Conservation (phyloP, 257 asterid genomes). For the Parsonsia alboflavescens region DNA sequence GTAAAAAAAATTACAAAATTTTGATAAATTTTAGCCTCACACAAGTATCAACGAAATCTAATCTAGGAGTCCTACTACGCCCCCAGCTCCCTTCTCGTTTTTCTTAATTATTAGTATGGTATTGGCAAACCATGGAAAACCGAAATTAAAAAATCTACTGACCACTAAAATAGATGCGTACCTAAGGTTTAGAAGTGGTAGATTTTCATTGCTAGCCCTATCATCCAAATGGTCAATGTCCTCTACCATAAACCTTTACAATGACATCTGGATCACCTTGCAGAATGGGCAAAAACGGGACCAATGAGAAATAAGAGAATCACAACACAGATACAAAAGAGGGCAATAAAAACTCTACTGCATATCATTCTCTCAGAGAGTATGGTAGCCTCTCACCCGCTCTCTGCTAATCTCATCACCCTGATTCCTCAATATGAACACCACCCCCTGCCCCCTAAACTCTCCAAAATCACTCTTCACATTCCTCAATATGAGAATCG, state of each 20-base stretch:
- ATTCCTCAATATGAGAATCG: constrained; percentile 30
- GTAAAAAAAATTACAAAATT: no score
- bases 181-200: constrained; percentile 74
- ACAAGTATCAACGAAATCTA: no score
- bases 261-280: constrained; percentile 75
- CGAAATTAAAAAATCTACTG: constrained; percentile 6
- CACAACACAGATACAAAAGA: neutral
- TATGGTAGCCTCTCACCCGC: no score
- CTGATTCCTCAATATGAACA: no score
- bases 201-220: constrained; percentile 50
- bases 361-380: no score
- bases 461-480: no score
- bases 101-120: no score
- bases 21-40: no score
- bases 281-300: constrained; percentile 3
- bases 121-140: constrained; percentile 13
- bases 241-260: constrained; percentile 60
- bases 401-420: no score
- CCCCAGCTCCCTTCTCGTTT: no score
- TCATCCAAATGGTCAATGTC: constrained; percentile 51
- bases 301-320: neutral
- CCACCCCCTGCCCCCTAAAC: no score
- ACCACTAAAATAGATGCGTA: constrained; percentile 26
- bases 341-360: neutral
- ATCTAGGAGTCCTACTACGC: no score